Evolutionary conservation across 2,329 filamentous ascomycete genomes (phyloP).

Genomic region (Xylariomycetidae sp.): DNA sequence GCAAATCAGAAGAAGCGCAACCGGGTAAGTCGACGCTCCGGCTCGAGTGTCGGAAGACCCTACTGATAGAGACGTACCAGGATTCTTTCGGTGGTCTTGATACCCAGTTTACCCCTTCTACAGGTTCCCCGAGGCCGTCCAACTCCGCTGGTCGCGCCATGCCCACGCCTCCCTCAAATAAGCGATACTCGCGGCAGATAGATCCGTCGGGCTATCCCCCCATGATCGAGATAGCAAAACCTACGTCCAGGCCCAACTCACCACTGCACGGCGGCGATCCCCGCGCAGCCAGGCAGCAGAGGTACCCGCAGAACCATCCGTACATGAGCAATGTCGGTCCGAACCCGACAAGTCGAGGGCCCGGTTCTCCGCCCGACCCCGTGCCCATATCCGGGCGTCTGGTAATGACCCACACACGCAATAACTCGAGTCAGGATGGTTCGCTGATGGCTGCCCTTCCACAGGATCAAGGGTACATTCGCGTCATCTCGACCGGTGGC

Average conservation of each 20-base stretch:
- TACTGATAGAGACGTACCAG: conserved; percentile 37
- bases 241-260: conserved; percentile 63
- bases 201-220: conserved; percentile 38
- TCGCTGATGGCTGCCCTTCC: conserved; percentile 82
- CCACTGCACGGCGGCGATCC: conserved; percentile 55
- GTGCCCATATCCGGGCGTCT: conserved; percentile 52
- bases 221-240: conserved; percentile 42
- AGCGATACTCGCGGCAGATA: conserved; percentile 59
- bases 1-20: conserved; percentile 77
- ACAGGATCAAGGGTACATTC: conserved; percentile 79
- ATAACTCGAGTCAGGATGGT: conserved; percentile 78
- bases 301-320: conserved; percentile 48
- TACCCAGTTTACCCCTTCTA: conserved; percentile 53
- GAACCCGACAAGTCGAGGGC: conserved; percentile 47
- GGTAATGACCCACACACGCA: conserved; percentile 65
- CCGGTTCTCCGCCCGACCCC: conserved; percentile 57
- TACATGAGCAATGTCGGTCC: conserved; percentile 42
- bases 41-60: background rate
- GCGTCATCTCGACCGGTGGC: conserved; percentile 87
- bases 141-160: conserved; percentile 42
- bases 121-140: conserved; percentile 57
- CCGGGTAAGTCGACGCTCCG: conserved; percentile 66
- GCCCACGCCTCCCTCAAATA: conserved; percentile 43
- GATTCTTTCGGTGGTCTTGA: conserved; percentile 82
- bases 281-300: conserved; percentile 42